Conservation (phyloP, 116 monocot genomes). For the Papilionanthe hybrid region DNA sequence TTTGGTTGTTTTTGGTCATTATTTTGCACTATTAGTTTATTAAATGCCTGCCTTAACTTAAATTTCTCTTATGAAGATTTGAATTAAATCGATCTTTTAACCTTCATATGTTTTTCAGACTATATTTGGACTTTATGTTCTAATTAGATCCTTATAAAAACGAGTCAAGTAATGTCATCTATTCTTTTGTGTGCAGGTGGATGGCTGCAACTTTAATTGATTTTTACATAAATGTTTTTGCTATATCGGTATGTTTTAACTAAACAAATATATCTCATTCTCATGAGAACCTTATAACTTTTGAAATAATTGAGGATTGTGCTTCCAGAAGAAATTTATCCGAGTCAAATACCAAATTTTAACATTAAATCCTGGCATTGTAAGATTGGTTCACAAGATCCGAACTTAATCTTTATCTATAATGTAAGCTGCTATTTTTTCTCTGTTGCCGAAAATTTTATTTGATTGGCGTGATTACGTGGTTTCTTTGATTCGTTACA, state of each 20-base stretch:
- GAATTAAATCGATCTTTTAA: background rate
- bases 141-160: background rate
- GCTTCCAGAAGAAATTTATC: background rate
- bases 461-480: no score
- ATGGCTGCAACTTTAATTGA: constrained; percentile 77
- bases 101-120: background rate
- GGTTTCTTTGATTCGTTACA: no score
- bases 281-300: background rate
- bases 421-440: background rate
- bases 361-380: background rate
- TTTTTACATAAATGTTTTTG: constrained; percentile 71
- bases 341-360: background rate
- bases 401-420: background rate
- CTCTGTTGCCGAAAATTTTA: no score
- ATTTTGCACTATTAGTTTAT: background rate
- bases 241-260: constrained; percentile 60
- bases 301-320: background rate
- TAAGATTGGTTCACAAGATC: background rate
- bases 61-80: background rate
- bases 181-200: constrained; percentile 56
- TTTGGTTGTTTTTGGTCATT: background rate
- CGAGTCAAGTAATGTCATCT: background rate
- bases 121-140: background rate
- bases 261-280: background rate
- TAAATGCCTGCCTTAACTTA: background rate